Evolutionary conservation across 441 rosid species (phyloP).

Genomic region (Populus hybrid): DNA sequence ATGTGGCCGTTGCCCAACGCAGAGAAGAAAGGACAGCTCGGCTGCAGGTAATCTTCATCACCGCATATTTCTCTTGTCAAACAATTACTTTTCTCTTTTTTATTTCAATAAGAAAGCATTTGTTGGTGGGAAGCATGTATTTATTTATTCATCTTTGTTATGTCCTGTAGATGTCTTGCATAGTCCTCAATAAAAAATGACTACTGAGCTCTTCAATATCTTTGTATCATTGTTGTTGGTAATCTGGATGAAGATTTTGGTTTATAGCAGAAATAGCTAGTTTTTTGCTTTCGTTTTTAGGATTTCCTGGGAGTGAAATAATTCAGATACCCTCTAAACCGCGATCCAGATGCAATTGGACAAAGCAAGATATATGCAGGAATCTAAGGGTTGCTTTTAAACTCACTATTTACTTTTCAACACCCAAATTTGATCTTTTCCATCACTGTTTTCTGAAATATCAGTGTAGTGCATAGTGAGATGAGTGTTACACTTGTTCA

Average conservation of each 20-base stretch:
- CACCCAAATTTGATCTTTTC: not conserved
- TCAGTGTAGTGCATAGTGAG: not conserved
- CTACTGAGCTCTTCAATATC: not conserved
- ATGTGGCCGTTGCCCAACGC: slow-evolving; percentile 74
- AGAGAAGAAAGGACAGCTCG: slow-evolving; percentile 66
- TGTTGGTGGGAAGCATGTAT: not conserved
- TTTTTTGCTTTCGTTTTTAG: not conserved
- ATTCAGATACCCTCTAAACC: not conserved
- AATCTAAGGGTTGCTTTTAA: not conserved
- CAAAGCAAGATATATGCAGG: not conserved
- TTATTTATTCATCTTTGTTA: no score
- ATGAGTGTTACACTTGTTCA: not conserved
- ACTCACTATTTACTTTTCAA: not conserved
- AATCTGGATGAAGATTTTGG: slow-evolving; percentile 1
- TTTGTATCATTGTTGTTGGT: not conserved
- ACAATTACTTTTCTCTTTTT: not conserved
- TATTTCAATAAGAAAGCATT: not conserved
- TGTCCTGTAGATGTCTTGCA: not conserved
- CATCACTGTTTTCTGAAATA: not conserved
- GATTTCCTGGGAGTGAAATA: not conserved
- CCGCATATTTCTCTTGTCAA: slow-evolving; percentile 5
- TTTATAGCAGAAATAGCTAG: not conserved
- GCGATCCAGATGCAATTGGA: not conserved
- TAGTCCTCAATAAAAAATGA: not conserved
- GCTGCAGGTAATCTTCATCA: slow-evolving; percentile 44